Conservation (phyloP, 2,329 filamentous ascomycete species). For the Escovopsis sp. region DNA sequence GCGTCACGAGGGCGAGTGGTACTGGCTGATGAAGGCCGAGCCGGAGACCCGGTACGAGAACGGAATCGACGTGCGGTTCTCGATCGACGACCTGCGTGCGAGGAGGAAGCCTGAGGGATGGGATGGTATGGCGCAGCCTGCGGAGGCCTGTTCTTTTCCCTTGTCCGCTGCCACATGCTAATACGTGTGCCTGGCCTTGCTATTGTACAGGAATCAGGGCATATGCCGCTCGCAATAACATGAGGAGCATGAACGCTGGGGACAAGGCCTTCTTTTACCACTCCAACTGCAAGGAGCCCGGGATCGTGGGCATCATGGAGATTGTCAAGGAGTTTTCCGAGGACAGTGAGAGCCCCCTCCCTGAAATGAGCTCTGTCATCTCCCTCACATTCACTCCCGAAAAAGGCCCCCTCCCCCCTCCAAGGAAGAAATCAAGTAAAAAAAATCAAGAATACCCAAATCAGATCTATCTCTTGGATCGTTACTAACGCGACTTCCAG, state of each 20-base stretch:
- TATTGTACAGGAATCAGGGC: constrained; percentile 27
- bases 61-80: constrained; percentile 79
- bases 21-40: constrained; percentile 79
- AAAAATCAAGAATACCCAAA: no score
- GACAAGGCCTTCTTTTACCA: constrained; percentile 97
- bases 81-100: constrained; percentile 72
- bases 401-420: no score
- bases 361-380: no score
- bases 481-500: constrained; percentile 10
- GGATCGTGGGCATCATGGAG: constrained; percentile 77
- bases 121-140: constrained; percentile 60
- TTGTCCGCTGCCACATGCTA: background rate
- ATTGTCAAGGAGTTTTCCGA: constrained; percentile 72
- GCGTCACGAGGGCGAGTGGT: constrained; percentile 30
- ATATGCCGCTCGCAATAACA: constrained; percentile 67
- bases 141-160: constrained; percentile 7
- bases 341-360: constrained; percentile 41
- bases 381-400: constrained; percentile 1
- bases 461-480: no score
- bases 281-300: constrained; percentile 80
- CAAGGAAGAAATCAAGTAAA: no score
- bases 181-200: background rate
- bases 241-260: constrained; percentile 79
- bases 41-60: constrained; percentile 77
- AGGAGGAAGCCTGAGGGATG: constrained; percentile 70